Evolutionary conservation across 768 basidiomycete genomes (phyloP).

Genomic region (Mycena rosella): DNA sequence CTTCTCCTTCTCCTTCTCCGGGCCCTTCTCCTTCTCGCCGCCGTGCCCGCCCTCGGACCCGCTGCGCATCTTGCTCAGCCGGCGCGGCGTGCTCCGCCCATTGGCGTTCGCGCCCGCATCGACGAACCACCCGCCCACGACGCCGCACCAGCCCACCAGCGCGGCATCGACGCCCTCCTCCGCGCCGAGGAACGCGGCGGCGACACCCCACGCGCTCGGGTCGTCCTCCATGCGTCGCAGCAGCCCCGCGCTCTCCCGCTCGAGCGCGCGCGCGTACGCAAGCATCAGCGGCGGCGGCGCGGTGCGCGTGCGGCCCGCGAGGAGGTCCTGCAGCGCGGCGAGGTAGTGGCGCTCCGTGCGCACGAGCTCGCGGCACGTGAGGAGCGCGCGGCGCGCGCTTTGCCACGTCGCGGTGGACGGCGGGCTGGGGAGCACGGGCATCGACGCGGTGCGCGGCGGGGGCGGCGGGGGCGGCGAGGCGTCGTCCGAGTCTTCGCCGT

Average conservation of each 20-base stretch:
- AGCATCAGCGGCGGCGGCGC: constrained; percentile 56
- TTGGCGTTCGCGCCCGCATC: neutral
- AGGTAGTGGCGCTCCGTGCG: constrained; percentile 29
- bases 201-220: constrained; percentile 63
- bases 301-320: constrained; percentile 18
- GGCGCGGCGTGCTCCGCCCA: neutral
- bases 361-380: constrained; percentile 56
- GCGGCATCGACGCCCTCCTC: constrained; percentile 60
- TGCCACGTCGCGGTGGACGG: constrained; percentile 47
- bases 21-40: neutral
- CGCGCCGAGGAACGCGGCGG: constrained; percentile 57
- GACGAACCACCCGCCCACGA: constrained; percentile 34
- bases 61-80: constrained; percentile 29
- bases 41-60: constrained; percentile 1
- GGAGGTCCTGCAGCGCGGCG: neutral
- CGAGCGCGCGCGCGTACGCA: constrained; percentile 55
- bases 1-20: neutral
- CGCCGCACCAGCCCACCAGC: constrained; percentile 52
- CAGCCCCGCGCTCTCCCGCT: constrained; percentile 55
- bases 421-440: constrained; percentile 24
- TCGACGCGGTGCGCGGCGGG: constrained; percentile 4
- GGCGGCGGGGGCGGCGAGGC: neutral
- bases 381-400: constrained; percentile 51
- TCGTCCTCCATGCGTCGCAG: constrained; percentile 52
- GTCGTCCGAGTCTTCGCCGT: constrained; percentile 41